Evolutionary conservation across 768 basidiomycete genomes (phyloP).

Genomic region (Xerocomellus dryophilus): DNA sequence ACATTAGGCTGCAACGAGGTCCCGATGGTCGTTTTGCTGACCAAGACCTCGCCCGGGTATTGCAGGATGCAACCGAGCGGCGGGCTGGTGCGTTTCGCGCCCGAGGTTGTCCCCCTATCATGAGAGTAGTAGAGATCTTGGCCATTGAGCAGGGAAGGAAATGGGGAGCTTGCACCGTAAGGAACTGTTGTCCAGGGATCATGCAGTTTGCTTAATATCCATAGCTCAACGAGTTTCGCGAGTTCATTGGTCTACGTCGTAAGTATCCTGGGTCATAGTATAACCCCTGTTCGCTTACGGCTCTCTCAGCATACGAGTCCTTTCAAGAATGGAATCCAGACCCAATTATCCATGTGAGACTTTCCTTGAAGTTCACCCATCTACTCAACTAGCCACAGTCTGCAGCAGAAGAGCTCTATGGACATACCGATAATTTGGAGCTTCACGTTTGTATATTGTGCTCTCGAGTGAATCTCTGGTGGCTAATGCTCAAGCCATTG

Average conservation of each 20-base stretch:
- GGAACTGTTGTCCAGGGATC: constrained; percentile 19
- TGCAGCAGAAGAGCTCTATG: constrained; percentile 64
- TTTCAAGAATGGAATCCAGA: constrained; percentile 77
- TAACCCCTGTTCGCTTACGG: constrained; percentile 3
- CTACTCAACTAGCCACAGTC: constrained; percentile 34
- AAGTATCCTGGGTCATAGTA: constrained; percentile 15
- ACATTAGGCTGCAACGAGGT: constrained; percentile 48
- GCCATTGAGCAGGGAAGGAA: constrained; percentile 62
- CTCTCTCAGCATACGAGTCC: constrained; percentile 47
- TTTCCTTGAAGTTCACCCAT: neutral
- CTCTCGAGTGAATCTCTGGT: neutral
- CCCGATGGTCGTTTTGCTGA: constrained; percentile 58
- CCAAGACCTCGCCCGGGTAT: constrained; percentile 55
- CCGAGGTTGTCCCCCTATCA: constrained; percentile 61
- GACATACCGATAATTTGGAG: constrained; percentile 75
- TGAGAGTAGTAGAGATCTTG: constrained; percentile 67
- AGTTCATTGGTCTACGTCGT: constrained; percentile 71
- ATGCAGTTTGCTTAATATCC: neutral
- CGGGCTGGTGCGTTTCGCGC: constrained; percentile 65
- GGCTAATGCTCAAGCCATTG: neutral
- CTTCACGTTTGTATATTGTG: constrained; percentile 53
- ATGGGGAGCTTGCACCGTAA: constrained; percentile 72
- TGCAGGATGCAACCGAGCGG: constrained; percentile 59
- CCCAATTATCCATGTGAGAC: constrained; percentile 49
- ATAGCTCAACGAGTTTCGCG: constrained; percentile 68